Conservation (phyloP, 2,329 filamentous ascomycete species). For the Pseudogymnoascus sp. region DNA sequence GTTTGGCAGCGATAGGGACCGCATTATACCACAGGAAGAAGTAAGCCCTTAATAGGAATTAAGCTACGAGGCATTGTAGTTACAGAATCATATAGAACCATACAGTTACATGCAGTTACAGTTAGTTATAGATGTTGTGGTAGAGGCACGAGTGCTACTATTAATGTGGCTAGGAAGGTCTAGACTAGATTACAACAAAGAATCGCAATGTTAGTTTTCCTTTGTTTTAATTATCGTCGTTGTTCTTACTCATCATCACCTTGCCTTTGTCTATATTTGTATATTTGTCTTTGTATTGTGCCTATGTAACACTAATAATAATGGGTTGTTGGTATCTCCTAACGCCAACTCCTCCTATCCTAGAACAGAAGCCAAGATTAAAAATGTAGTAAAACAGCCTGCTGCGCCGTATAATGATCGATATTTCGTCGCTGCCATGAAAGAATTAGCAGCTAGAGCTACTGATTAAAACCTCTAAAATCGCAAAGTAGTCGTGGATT, state of each 20-base stretch:
- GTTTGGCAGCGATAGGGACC: conserved; percentile 25
- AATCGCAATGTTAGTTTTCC: neutral
- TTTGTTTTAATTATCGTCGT: neutral
- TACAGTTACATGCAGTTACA: neutral
- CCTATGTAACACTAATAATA: neutral
- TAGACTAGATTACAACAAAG: neutral
- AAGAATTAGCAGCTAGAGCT: neutral
- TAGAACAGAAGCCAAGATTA: neutral
- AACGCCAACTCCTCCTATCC: neutral
- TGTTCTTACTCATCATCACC: neutral
- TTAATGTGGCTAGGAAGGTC: neutral
- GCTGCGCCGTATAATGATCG: neutral
- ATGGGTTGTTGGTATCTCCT: neutral
- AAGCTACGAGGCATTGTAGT: neutral
- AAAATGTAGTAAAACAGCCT: neutral
- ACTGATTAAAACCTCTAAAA: neutral
- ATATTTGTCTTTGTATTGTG: neutral
- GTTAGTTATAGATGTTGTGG: neutral
- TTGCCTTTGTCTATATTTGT: no score
- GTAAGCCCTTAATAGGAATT: neutral
- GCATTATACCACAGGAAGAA: conserved; percentile 24
- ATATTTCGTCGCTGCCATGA: neutral
- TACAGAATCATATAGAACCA: neutral
- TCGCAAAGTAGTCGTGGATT: neutral
- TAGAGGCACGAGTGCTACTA: neutral